phyloP scores from a whole-genome alignment of 2,329 filamentous ascomycete genomes.

The Ophiostoma tasmaniense region DNA sequence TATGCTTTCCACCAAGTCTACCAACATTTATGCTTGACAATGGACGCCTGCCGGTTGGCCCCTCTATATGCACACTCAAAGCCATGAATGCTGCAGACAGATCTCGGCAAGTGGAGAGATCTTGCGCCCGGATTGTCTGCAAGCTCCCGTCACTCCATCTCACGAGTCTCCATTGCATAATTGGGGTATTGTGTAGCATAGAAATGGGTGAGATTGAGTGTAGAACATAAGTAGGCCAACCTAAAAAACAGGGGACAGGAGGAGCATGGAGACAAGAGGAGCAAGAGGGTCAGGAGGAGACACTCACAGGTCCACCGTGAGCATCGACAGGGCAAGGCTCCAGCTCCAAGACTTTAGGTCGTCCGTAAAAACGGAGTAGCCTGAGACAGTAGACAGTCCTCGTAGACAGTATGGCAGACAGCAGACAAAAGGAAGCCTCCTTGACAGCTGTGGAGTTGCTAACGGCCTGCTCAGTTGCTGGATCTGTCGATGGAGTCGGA shows the following conservation, averaged over 20 bases:
- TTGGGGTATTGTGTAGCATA: not conserved
- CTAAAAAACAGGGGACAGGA: not conserved
- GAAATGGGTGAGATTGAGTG: not conserved
- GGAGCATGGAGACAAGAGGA: no score
- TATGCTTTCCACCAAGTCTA: not conserved
- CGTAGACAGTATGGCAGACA: no score
- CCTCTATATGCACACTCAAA: not conserved
- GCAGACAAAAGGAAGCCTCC: not conserved
- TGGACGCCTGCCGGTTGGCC: not conserved
- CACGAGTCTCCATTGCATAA: not conserved
- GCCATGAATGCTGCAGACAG: not conserved
- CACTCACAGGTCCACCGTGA: not conserved
- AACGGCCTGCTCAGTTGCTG: not conserved
- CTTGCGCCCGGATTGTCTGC: not conserved
- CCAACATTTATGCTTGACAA: not conserved
- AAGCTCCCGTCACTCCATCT: not conserved
- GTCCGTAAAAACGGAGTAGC: not conserved
- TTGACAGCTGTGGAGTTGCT: not conserved
- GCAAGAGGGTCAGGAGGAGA: not conserved
- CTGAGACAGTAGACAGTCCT: not conserved
- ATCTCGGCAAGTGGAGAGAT: not conserved
- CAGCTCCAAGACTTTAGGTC: not conserved
- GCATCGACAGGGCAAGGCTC: not conserved
- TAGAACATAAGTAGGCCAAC: no score
- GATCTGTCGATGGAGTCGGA: not conserved